Evolutionary conservation across 768 basidiomycete genomes (phyloP), one percentile per base, ranked within the genome.

Genomic region (Tulasnella sp.): DNA sequence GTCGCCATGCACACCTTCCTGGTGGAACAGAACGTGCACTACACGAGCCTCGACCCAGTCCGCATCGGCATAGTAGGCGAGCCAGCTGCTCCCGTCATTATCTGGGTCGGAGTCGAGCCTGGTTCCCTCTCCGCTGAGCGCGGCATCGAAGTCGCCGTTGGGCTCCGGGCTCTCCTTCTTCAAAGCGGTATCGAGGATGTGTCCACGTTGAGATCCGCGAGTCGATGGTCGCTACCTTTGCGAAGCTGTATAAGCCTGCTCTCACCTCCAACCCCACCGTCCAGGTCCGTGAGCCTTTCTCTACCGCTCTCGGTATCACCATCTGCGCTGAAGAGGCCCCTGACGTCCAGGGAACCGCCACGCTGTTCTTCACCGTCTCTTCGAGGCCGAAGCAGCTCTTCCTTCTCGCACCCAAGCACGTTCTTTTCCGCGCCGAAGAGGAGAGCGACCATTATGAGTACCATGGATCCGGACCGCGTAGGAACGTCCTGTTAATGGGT

Each of bases 291-390:
- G 68, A 69, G 22, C 39, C 39, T 32, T 37, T 44, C 29, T 11
- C 39, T 35, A 69, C 68, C 29, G 6, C 68, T 22, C 44, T 69
- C 16, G 26, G 52, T 47, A 52, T 79, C 73, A 73, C 77, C 64
- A 82, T 82, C 73, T 78, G 74, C 74, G 65, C 73, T 66, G 37
- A 68, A 29, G n/a, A 37, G 22, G 79, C 76, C 26, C 77, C 79
- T 34, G 42, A 72, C 78, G 72, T 74, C 40, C 72, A 77, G 73
- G 81, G 81, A 11, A 82, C 81, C 11, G 77, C 76, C 9, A 80
- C 79, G 3, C 77, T 82, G 72, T 81, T 77, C 76, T n/a, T 82
- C 64, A 29, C 68, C 67, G 77, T 77, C 62, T 70, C 65, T 59
- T 69, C 67, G 39, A 79, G 44, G 19, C 65, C 44, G 6, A 52